Base-by-base conservation (phyloP, 805 yeast genomes). In the Starmerella sp. region DNA sequence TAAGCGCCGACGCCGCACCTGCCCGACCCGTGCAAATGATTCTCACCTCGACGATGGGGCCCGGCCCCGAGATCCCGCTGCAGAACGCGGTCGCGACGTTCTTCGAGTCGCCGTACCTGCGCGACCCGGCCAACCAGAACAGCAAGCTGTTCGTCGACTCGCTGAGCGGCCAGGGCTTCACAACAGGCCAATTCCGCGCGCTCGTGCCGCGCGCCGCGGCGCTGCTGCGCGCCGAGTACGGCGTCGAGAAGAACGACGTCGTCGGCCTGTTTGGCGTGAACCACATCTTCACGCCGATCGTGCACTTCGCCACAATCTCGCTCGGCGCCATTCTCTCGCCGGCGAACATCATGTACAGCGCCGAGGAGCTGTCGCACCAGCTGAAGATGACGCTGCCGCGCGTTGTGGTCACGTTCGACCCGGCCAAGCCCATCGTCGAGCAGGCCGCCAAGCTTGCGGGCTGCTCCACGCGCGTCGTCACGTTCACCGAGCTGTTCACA, bases 271-370 rank as follows among this genome's bases (percentile, higher is more conserved):
- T 64, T 44, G 62, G 63, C 29, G 51, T 58, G 15, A 70, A 70
- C 62, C 51, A 58, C 54, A 57, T 69, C 35, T 60, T 57, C 53
- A 62, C 63, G 5, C 66, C 68, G 5, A 58, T 62, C 2, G 51
- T 67, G 9, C 72, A 69, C 55, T 59, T 61, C 44, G 68, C 64
- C 0, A 51, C 63, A 15, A 44, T 68, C 31, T 41, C 62, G 4
- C 55, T 60, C 11, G 71, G 69, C 1, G 73, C 64, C 7, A 56
- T 65, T 5, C 57, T 69, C 1, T 58, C 67, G 8, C 73, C 73
- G 14, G 69, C 71, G 1, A 69, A 69, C 34, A 59, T 66, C 35
- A 63, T 62, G 54, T 70, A 69, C 61, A 63, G 58, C 29, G 57
- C 65, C 15, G 62, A 63, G 17, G 73, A 69, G 55, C 61, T 69